These are phyloP conservation scores for Dacryopinax spathularia DNA, from an alignment of 768 basidiomycete species.

Conservation along the genomic window DNA sequence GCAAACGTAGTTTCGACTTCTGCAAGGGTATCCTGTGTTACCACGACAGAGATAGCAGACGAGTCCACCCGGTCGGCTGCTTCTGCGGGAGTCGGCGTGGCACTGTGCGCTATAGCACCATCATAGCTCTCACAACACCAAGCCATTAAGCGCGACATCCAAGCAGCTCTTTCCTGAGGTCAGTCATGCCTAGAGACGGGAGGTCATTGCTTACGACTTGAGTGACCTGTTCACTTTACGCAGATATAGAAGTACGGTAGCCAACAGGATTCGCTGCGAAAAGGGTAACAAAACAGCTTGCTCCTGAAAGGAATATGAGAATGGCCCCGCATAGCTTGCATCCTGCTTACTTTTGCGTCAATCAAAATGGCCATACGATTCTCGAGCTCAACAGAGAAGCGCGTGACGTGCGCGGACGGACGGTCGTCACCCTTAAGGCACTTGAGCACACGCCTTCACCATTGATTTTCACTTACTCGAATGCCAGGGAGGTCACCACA, in stretches of 20 bases:
- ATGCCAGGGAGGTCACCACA: not conserved
- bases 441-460: not conserved
- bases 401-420: not conserved
- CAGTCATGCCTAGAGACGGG: slow-evolving; percentile 2
- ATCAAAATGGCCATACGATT: slow-evolving; percentile 40
- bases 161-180: slow-evolving; percentile 23
- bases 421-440: not conserved
- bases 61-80: slow-evolving; percentile 5
- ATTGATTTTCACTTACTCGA: not conserved
- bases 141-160: slow-evolving; percentile 18
- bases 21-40: slow-evolving; percentile 2
- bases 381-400: slow-evolving; percentile 45
- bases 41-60: not conserved
- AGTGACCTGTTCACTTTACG: slow-evolving; percentile 47
- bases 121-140: slow-evolving; percentile 22
- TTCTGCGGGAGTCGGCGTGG: not conserved
- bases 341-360: slow-evolving; percentile 37
- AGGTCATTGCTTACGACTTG: slow-evolving; percentile 36
- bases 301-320: slow-evolving; percentile 33
- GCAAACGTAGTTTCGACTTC: slow-evolving; percentile 4
- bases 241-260: slow-evolving; percentile 48
- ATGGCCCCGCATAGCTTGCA: not conserved
- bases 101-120: slow-evolving; percentile 4
- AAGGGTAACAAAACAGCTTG: slow-evolving; percentile 34
- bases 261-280: slow-evolving; percentile 46